These are phyloP conservation scores for Eucalyptus pauciflora DNA, from an alignment of 345 rosid genomes.

Conservation along the genomic window DNA sequence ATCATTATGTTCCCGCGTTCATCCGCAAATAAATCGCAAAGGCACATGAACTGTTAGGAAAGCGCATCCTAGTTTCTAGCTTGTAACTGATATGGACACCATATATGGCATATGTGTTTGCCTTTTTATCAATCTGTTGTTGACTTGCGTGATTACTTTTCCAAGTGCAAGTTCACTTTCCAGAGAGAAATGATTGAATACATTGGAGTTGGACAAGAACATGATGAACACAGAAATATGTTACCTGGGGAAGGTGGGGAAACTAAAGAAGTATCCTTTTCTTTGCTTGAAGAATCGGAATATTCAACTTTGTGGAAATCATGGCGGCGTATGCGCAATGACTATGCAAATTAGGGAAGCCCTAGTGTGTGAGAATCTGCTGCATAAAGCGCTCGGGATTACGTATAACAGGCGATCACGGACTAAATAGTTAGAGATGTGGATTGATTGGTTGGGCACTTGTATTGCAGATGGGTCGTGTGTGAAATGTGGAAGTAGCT, in stretches of 20 bases:
- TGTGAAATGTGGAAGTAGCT: neutral
- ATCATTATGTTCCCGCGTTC: neutral
- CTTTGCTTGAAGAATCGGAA: neutral
- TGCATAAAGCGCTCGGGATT: neutral
- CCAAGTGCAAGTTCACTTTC: neutral
- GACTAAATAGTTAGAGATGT: neutral
- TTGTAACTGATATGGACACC: neutral
- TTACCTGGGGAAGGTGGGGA: neutral
- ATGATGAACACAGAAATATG: neutral
- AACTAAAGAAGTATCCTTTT: neutral
- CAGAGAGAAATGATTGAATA: neutral
- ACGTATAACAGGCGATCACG: neutral
- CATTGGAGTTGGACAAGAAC: neutral
- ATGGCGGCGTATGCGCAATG: neutral
- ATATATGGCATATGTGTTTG: neutral
- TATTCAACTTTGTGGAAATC: neutral
- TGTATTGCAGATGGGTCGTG: neutral
- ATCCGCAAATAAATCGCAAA: neutral
- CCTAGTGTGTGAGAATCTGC: neutral
- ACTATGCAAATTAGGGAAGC: neutral
- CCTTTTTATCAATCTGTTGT: neutral
- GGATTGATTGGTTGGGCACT: neutral
- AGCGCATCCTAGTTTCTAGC: neutral
- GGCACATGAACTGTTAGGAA: neutral
- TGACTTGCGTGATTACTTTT: neutral